Conservation (phyloP, 2,329 filamentous ascomycete genomes). For the Arthrobotrys conoides region DNA sequence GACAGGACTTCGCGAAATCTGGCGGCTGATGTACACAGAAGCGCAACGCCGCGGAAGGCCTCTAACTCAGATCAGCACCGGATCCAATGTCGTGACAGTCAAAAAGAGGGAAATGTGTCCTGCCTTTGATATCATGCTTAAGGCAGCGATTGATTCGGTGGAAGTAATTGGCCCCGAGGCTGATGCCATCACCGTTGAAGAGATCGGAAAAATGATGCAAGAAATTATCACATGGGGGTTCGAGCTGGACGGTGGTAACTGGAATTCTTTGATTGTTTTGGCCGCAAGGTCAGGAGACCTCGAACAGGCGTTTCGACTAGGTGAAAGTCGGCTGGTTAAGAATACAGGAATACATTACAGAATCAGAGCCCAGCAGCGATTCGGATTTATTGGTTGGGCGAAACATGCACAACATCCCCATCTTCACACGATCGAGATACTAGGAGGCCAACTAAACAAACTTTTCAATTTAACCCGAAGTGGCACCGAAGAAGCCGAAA, state of each 20-base stretch:
- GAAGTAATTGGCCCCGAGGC: not conserved
- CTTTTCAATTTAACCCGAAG: slow-evolving; percentile 10
- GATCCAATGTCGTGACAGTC: slow-evolving; percentile 47
- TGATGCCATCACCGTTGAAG: slow-evolving; percentile 33
- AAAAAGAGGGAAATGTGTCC: slow-evolving; percentile 56
- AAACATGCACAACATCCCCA: slow-evolving; percentile 53
- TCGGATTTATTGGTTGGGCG: slow-evolving; percentile 46
- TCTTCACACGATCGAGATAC: slow-evolving; percentile 27
- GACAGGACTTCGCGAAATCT: slow-evolving; percentile 39
- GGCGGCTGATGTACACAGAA: slow-evolving; percentile 44
- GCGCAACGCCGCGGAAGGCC: slow-evolving; percentile 41
- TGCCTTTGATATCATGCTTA: slow-evolving; percentile 53
- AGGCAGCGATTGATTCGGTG: slow-evolving; percentile 39
- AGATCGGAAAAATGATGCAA: slow-evolving; percentile 43
- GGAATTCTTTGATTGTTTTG: slow-evolving; percentile 51
- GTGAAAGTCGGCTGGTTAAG: slow-evolving; percentile 42
- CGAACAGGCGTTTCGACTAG: slow-evolving; percentile 35
- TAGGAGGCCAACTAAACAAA: slow-evolving; percentile 40
- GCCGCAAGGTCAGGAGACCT: slow-evolving; percentile 42
- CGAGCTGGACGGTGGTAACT: slow-evolving; percentile 55
- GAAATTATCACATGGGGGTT: slow-evolving; percentile 45
- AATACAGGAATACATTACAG: slow-evolving; percentile 23
- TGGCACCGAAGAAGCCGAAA: slow-evolving; percentile 20
- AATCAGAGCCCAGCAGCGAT: slow-evolving; percentile 35
- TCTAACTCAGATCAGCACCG: slow-evolving; percentile 41